Base-by-base conservation (phyloP, 2,329 filamentous ascomycete species). In the Blastomyces gilchristii region DNA sequence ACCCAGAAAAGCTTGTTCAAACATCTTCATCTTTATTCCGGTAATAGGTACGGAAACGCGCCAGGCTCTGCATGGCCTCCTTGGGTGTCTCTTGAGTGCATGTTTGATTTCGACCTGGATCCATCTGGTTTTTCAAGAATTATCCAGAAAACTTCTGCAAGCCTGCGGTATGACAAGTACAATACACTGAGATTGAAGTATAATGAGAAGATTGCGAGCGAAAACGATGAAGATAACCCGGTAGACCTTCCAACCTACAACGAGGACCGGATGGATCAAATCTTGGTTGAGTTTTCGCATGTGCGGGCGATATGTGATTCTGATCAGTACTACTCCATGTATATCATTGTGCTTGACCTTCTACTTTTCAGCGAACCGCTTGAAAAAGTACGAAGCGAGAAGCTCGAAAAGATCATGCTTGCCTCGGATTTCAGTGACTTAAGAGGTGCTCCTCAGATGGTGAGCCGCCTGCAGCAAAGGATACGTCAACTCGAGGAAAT, bases 371-470 rank as follows among this genome's bases (percentile, higher is more conserved):
- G 85, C 71, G 94, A 99, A 74, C 94, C 94, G 1, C 79, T 96
- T 57, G 94, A 99, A 76, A 99, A 99, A 82, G 95, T 93, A n/a
- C 86, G 95, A 64, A 96, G 83, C 70, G 95, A 99, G 77, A 86
- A 91, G 45, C 80, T 99, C 18, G 94, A 99, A 75, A 97, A 97
- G 81, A 99, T 99, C 69, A 97, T 99, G 86, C 85, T 99, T 58
- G 94, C 93, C 1, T 97, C 94, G 0, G 94, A 99, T 76, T 99
- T 99, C 73, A 99, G 93, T 74, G 94, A 99, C 73, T 82, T 99
- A 53, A 87, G 91, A 63, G 95, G 94, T 60, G 90, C 93, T 3
- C 94, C 94, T 0, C 90, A 93, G 73, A 93, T 96, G 85, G 92
- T 99, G 39, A 87, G 88, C 72, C 88, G 87, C 71, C 82, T 99